A percentile compares a stretch with the other conserved stretches of the same genome.
These are phyloP conservation scores for Coemansia sp. DNA, from an alignment of 192 early-diverging fungal species.

Conservation along the genomic window DNA sequence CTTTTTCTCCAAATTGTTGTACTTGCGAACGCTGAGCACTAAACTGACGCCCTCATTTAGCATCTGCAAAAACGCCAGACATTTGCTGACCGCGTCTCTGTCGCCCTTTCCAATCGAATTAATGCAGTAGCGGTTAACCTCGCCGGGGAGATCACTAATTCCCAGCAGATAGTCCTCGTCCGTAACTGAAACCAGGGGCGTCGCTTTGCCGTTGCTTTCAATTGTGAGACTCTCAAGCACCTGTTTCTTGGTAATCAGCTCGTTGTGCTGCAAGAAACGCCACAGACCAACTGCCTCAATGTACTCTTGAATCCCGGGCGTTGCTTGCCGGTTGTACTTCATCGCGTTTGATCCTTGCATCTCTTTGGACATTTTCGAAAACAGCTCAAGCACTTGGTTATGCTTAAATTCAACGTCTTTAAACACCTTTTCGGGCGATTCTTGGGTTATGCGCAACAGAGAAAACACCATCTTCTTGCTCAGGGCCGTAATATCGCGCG, in stretches of 20 bases:
- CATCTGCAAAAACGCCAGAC: slow-evolving; percentile 43
- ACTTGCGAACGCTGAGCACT: slow-evolving; percentile 9
- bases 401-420: slow-evolving; percentile 38
- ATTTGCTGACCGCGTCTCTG: slow-evolving; percentile 31
- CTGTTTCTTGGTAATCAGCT: slow-evolving; percentile 36
- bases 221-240: slow-evolving; percentile 23
- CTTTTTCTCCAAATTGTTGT: slow-evolving; percentile 40
- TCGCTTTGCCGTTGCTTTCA: neutral
- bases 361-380: slow-evolving; percentile 30
- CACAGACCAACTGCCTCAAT: slow-evolving; percentile 52
- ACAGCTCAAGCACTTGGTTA: slow-evolving; percentile 27
- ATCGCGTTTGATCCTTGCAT: slow-evolving; percentile 41
- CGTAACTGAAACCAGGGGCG: slow-evolving; percentile 21
- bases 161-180: slow-evolving; percentile 58
- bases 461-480: slow-evolving; percentile 56
- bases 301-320: slow-evolving; percentile 50
- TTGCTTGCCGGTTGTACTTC: slow-evolving; percentile 42
- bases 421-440: slow-evolving; percentile 27
- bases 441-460: slow-evolving; percentile 46
- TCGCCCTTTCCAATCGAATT: slow-evolving; percentile 55
- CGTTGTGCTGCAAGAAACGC: slow-evolving; percentile 34
- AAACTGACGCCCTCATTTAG: slow-evolving; percentile 47
- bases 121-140: slow-evolving; percentile 60
- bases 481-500: slow-evolving; percentile 53
- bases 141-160: slow-evolving; percentile 58